Evolutionary conservation across 1,284 basidiomycete genomes (phyloP), one percentile per base, ranked within the genome.

Genomic region (Irpex sp.): DNA sequence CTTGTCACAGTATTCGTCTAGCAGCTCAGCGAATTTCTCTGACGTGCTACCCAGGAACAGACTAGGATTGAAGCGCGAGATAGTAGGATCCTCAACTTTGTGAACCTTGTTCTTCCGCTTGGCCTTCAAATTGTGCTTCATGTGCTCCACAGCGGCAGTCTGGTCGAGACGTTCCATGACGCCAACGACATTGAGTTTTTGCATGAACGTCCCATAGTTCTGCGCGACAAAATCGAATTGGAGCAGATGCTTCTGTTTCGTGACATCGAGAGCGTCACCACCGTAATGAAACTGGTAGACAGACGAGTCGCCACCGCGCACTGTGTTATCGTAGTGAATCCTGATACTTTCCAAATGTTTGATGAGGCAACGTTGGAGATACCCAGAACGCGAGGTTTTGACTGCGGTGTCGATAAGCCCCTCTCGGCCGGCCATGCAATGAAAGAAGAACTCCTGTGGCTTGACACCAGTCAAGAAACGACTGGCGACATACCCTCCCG

Each of bases 381-480:
- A 99, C 21, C 97, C 97, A 8, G 97, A 99, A 67, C 97, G 94
- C 67, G 93, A 94, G 4, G 97, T 99, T 80, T 99, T 99, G 77
- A 99, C 97, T 57, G 97, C 97, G 7, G 97, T 99, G 75, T 99
- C 97, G 72, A 99, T 99, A 37, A 99, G 85, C 75, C 97, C 97
- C 80, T 99, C 97, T 70, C 97, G 89, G 60, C 97, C 97, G 64
- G 97, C 96, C 97, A 99, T 99, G 77, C 97, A 98, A 79, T 99
- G 97, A 85, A 99, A 99, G 81, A 98, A 99, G 80, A 98, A 99
- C 77, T 99, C 97, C 75, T 99, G 97, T 0, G 97, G 97, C 67
- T 93, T 94, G 74, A 99, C 91, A 64, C 97, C 97, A 17, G 97
- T 99, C 81, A 99, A 86, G 86, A 99, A 99, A 59, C 97, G 94